Base-by-base conservation (phyloP, 768 basidiomycete species). In the Mycena crocata region DNA sequence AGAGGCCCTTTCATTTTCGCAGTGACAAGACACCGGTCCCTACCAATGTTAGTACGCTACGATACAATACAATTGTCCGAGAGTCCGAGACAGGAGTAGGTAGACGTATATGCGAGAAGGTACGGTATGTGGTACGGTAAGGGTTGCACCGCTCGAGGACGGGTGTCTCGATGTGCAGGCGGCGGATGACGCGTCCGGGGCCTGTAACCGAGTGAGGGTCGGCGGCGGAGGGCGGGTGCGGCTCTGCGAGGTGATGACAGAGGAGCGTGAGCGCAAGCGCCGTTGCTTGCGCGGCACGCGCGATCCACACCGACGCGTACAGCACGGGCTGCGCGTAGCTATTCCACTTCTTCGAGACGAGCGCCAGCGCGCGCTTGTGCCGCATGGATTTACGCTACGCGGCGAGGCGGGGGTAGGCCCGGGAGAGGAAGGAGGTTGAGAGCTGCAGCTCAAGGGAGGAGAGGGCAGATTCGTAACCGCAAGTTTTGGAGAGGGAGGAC, bases 231-330 rank as follows among this genome's bases (percentile, higher is more conserved):
- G 61, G 44, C 35, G n/a, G 19, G 30, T 34, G 66, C 68, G 62
- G 26, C n/a, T n/a, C n/a, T n/a, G n/a, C n/a, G 26, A 68, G 59
- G 48, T 64, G 65, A 42, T 66, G 59, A 44, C 52, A 69, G 35
- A 62, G 64, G 52, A 66, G 75, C 57, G 74, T 69, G 21, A 52
- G 73, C 67, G 74, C 88, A 72, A 77, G 78, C 78, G 73, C 84
- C 78, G 68, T 82, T 0, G 88, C 86, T 65, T 88, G 84, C 40
- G 78, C 75, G 24, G 85, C 85, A 37, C 84, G 79, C 56, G 81
- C 82, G 71, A 93, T 87, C 92, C 92, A 92, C 37, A 92, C 84
- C 74, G 86, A 88, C 72, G 92, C 89, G 77, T 85, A 92, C 21
- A 92, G 76, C 45, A 86, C 83, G 59, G 85, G 84, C 70, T 87